Evolutionary conservation across 495 filamentous ascomycete species (phyloP), one percentile per base, ranked within the genome.

Genomic region (Aspergillus wentii): DNA sequence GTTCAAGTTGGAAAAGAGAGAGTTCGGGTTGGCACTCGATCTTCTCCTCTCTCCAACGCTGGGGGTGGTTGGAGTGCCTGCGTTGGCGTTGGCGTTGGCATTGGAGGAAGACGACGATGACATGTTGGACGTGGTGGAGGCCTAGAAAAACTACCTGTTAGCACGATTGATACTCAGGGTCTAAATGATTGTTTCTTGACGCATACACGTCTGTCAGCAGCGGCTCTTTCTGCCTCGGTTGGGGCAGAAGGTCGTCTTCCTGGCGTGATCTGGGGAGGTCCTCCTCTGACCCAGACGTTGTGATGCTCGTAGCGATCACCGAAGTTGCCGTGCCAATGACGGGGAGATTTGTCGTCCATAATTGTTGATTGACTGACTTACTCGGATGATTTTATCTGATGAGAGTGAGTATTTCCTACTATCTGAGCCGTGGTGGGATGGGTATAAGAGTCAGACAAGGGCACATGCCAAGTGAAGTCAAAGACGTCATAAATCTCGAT

Each of bases 1-100:
- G 5, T 62, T 60, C 49, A 80, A 59, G 23, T 59, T 63, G 10
- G 63, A 55, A 43, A 80, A 80, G 10, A 75, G 54, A 6, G 42
- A n/a, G n/a, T n/a, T 44, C 1, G 51, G 54, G 1, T 46, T 40
- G 38, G 40, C 47, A 21, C 63, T 67, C 11, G 63, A 66, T 37
- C 52, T 56, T 36, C 61, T 51, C 21, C 61, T 43, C 27, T 68
- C 57, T 14, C 39, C 33, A 26, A 62, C 15, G 39, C 46, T 54
- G 38, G 37, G 48, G 20, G 38, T 28, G n/a, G 27, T 26, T 10
- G 40, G 30, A 11, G 36, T 45, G n/a, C n/a, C n/a, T n/a, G n/a
- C n/a, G 29, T 39, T 47, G 19, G 9, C 19, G 17, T 35, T 18
- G 30, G 21, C 26, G 21, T n/a, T 21, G 15, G 27, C 8, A 15